Evolutionary conservation across 2,329 filamentous ascomycete genomes (phyloP).

Genomic region (Pestalotiopsis sp.): DNA sequence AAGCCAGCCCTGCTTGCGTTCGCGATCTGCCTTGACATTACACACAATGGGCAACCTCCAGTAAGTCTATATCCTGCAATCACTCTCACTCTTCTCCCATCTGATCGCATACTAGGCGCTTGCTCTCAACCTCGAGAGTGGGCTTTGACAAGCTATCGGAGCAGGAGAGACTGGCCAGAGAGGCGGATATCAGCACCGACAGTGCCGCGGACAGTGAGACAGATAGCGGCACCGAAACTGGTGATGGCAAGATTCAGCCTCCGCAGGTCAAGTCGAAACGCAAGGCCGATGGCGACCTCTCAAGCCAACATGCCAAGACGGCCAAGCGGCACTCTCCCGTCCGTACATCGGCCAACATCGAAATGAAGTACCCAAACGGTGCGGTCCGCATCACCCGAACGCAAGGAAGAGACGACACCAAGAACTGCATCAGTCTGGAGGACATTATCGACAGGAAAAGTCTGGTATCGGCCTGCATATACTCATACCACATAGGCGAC

Average conservation of each 20-base stretch:
- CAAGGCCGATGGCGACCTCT: not conserved
- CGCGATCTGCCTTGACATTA: too few species aligned
- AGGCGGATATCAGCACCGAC: not conserved
- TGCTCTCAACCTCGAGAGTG: not conserved
- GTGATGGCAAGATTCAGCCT: not conserved
- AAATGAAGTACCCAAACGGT: constrained; percentile 24
- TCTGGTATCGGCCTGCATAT: constrained; percentile 26
- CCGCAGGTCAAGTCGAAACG: not conserved
- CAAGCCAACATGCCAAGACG: not conserved
- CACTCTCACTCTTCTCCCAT: not conserved
- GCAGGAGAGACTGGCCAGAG: not conserved
- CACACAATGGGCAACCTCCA: not conserved
- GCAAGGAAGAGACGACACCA: constrained; percentile 20
- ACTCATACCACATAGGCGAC: constrained; percentile 25
- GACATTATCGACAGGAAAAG: constrained; percentile 25
- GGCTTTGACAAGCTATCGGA: not conserved
- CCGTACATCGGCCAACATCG: not conserved
- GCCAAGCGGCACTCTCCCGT: not conserved
- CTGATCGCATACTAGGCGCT: not conserved
- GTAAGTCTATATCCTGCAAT: not conserved
- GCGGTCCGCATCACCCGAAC: constrained; percentile 29
- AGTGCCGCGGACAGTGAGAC: not conserved
- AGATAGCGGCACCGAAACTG: not conserved
- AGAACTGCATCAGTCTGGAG: constrained; percentile 25
- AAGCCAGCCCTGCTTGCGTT: too few species aligned